Percentiles rank a stretch among this genome's conserved stretches.
Evolutionary conservation across 1,284 basidiomycete genomes (phyloP).

Genomic region (Ustilago hordei): DNA sequence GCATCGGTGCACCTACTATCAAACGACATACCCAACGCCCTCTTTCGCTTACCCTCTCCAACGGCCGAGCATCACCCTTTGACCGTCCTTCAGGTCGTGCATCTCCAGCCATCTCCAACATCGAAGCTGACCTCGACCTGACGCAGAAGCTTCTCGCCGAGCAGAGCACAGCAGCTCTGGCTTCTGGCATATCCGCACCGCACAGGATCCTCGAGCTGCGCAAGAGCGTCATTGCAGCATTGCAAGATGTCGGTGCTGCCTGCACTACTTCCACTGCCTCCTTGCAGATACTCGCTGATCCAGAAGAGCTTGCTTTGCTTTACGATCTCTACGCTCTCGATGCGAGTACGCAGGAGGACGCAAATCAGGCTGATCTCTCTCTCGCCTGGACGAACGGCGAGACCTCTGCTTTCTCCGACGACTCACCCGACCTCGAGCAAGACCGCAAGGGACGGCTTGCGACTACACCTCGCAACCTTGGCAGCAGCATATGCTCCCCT

Average conservation of each 20-base stretch:
- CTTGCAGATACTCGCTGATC: constrained; percentile 43
- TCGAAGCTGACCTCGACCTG: constrained; percentile 17
- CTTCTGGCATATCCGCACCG: constrained; percentile 11
- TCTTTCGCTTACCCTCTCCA: constrained; percentile 33
- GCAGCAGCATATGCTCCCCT: constrained; percentile 33
- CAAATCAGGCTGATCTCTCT: constrained; percentile 26
- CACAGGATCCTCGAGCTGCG: constrained; percentile 47
- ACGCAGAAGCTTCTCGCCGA: constrained; percentile 28
- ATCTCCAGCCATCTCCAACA: constrained; percentile 24
- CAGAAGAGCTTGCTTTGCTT: constrained; percentile 53
- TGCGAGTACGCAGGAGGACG: constrained; percentile 13
- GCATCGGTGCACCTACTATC: constrained; percentile 30
- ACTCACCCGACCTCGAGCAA: constrained; percentile 26
- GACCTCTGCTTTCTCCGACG: constrained; percentile 22
- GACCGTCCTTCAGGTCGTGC: constrained; percentile 32
- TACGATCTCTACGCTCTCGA: constrained; percentile 59
- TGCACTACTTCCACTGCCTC: constrained; percentile 24
- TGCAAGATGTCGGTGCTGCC: constrained; percentile 44
- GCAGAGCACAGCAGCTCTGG: constrained; percentile 18
- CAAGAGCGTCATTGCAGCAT: constrained; percentile 29
- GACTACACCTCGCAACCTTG: constrained; percentile 51
- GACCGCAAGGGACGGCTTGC: constrained; percentile 33
- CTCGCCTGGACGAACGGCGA: constrained; percentile 32
- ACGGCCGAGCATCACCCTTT: constrained; percentile 34
- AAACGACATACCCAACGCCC: constrained; percentile 32